Evolutionary conservation across 495 filamentous ascomycete genomes (phyloP), one percentile per base, ranked within the genome.

Genomic region (Penicillium argentinense): DNA sequence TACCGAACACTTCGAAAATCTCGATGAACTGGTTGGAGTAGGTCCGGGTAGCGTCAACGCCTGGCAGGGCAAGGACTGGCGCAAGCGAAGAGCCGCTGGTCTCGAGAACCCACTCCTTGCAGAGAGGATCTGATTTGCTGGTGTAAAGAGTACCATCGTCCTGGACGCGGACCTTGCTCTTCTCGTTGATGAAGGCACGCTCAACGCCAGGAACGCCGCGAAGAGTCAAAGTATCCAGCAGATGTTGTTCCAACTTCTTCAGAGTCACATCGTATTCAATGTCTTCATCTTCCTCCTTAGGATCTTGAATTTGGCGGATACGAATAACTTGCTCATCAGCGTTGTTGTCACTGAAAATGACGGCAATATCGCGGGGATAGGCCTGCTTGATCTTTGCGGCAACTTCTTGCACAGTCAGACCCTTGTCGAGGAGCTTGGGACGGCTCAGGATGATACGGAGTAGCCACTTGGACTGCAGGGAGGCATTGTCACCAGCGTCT

Each of bases 321-420:
- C 93, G 92, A 51, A 99, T 88, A 39, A 97, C 85, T 62, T 95
- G 91, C 60, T 95, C 82, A 47, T 96, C 92, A 21, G 91, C 92
- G 64, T 99, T 99, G 72, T 97, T 91, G 59, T 99, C 93, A 64
- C 89, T 95, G 76, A 96, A 97, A 33, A 99, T 89, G 29, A 98
- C 84, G 9, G 90, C 90, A 47, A 96, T 74, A 66, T 97, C 90
- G 36, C 79, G 81, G n/a, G 80, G 80, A 59, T 95, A 97, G 22
- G 86, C 83, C 42, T 89, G 81, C 67, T 95, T 95, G 68, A 98
- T 88, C 63, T 81, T 83, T 24, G 76, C 64, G n/a, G 89, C 93
- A 52, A 99, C 93, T 55, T 97, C 91, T 51, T 95, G 86, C 32
- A 97, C 89, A 1, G 82, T 85, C 45, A 99, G 75, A 21, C 85